These are phyloP conservation scores for Boletus edulis DNA, from an alignment of 768 basidiomycete species.

Conservation along the genomic window DNA sequence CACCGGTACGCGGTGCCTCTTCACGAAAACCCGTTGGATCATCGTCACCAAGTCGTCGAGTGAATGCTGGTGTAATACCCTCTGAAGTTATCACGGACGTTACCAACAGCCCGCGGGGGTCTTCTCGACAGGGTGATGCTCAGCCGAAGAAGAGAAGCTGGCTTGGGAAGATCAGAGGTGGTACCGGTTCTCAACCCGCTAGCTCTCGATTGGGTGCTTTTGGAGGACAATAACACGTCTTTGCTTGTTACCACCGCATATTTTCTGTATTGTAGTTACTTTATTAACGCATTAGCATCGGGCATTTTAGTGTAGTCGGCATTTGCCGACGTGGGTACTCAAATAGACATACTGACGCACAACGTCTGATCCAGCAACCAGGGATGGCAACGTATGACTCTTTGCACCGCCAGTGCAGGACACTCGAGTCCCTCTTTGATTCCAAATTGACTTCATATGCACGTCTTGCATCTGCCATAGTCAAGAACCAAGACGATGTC, in stretches of 20 bases:
- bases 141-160: slow-evolving; percentile 56
- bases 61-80: slow-evolving; percentile 39
- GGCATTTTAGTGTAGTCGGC: slow-evolving; percentile 13
- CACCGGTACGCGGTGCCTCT: slow-evolving; percentile 57
- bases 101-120: slow-evolving; percentile 59
- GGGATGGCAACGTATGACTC: slow-evolving; percentile 81
- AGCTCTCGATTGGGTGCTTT: slow-evolving; percentile 19
- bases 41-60: slow-evolving; percentile 50
- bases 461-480: slow-evolving; percentile 71
- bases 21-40: slow-evolving; percentile 30
- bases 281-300: neutral
- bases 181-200: slow-evolving; percentile 18
- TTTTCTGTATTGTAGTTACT: slow-evolving; percentile 16
- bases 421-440: slow-evolving; percentile 90
- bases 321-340: slow-evolving; percentile 7
- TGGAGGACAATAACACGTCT: slow-evolving; percentile 25
- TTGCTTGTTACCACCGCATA: slow-evolving; percentile 10
- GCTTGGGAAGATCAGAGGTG: slow-evolving; percentile 67
- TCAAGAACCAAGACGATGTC: slow-evolving; percentile 52
- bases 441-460: slow-evolving; percentile 89
- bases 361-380: neutral
- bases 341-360: neutral
- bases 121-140: slow-evolving; percentile 21
- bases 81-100: slow-evolving; percentile 49
- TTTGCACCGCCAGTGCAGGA: slow-evolving; percentile 87